Evolutionary conservation across 2,329 filamentous ascomycete species (phyloP).

Genomic region (Colletotrichum sp.): DNA sequence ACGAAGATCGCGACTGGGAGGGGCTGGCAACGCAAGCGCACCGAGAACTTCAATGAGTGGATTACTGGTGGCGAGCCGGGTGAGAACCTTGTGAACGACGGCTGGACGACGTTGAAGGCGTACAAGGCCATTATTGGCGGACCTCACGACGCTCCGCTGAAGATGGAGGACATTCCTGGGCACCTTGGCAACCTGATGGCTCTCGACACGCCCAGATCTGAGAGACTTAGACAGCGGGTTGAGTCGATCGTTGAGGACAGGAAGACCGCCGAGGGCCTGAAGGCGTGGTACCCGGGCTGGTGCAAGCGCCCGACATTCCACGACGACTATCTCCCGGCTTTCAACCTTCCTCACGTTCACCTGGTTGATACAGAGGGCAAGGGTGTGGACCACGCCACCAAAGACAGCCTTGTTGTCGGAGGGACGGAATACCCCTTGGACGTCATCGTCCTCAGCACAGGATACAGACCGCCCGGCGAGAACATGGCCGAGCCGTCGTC

Average conservation of each 20-base stretch:
- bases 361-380: slow-evolving; percentile 64
- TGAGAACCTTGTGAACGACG: slow-evolving; percentile 52
- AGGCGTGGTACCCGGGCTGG: slow-evolving; percentile 65
- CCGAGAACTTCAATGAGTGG: slow-evolving; percentile 46
- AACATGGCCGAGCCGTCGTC: slow-evolving; percentile 32
- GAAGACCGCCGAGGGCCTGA: slow-evolving; percentile 54
- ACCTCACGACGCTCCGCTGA: slow-evolving; percentile 20
- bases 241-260: slow-evolving; percentile 58
- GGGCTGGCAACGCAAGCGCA: slow-evolving; percentile 56
- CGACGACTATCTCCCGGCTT: slow-evolving; percentile 61
- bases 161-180: slow-evolving; percentile 26
- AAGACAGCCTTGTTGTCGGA: slow-evolving; percentile 49
- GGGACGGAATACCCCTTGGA: slow-evolving; percentile 53
- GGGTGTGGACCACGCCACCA: slow-evolving; percentile 52
- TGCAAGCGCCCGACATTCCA: slow-evolving; percentile 70
- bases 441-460: slow-evolving; percentile 39
- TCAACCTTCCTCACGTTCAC: slow-evolving; percentile 63
- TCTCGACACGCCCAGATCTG: slow-evolving; percentile 45
- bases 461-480: slow-evolving; percentile 35
- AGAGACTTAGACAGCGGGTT: slow-evolving; percentile 50
- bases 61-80: slow-evolving; percentile 34
- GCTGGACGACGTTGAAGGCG: slow-evolving; percentile 46
- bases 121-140: slow-evolving; percentile 41
- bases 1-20: slow-evolving; percentile 33
- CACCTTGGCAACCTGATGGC: slow-evolving; percentile 40